phyloP scores from a whole-genome alignment of 2,329 filamentous ascomycete genomes.

The Clarireedia paspali region DNA sequence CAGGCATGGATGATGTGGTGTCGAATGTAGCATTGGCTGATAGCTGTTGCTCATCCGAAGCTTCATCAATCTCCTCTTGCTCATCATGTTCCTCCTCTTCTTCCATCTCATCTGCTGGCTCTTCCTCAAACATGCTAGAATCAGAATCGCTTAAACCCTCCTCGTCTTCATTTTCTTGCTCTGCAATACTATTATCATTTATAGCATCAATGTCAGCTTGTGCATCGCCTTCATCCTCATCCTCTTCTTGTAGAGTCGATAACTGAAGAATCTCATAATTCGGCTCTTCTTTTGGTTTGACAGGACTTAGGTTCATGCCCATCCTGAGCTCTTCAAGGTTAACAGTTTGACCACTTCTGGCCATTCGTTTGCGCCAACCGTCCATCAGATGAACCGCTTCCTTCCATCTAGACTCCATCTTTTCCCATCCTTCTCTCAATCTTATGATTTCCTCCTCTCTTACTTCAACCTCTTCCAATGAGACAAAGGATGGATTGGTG shows the following conservation, averaged over 20 bases:
- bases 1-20: constrained; percentile 21
- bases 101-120: constrained; percentile 28
- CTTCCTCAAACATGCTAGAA: constrained; percentile 41
- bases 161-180: constrained; percentile 22
- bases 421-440: constrained; percentile 80
- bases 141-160: constrained; percentile 21
- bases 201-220: constrained; percentile 30
- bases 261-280: constrained; percentile 33
- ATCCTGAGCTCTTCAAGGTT: constrained; percentile 61
- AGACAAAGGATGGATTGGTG: constrained; percentile 93
- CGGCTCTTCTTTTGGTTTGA: constrained; percentile 46
- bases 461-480: constrained; percentile 88
- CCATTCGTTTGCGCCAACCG: constrained; percentile 80
- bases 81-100: constrained; percentile 35
- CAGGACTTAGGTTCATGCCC: constrained; percentile 56
- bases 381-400: constrained; percentile 89
- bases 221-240: constrained; percentile 25
- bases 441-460: constrained; percentile 84
- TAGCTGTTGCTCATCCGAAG: constrained; percentile 20
- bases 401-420: constrained; percentile 85
- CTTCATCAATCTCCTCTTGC: constrained; percentile 26
- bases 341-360: constrained; percentile 59
- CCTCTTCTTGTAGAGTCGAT: constrained; percentile 16
- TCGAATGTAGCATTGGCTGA: constrained; percentile 21
- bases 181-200: constrained; percentile 21